These are phyloP conservation scores for Fraxinus floribunda DNA, from an alignment of 305 asterid genomes.

Conservation along the genomic window DNA sequence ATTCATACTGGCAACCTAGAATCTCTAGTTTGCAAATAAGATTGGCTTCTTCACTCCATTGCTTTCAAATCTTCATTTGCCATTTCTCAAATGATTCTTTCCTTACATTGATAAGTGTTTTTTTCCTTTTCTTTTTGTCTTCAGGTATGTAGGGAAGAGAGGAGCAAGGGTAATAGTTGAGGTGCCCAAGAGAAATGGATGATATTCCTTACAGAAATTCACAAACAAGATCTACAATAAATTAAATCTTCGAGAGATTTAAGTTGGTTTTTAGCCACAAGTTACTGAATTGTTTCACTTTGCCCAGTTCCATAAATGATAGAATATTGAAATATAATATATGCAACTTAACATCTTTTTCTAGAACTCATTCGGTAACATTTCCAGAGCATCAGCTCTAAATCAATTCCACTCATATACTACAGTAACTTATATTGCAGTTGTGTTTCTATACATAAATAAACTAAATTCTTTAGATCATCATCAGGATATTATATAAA, in stretches of 20 bases:
- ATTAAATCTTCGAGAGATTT: constrained; percentile 13
- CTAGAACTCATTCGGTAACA: not conserved
- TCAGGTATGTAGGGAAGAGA: not conserved
- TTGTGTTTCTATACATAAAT: constrained; percentile 8
- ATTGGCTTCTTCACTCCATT: not conserved
- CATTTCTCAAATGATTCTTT: not conserved
- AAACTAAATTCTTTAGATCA: constrained; percentile 5
- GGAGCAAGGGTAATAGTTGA: not conserved
- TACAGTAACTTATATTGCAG: constrained; percentile 7
- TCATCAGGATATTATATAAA: constrained; percentile 17
- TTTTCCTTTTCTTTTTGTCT: not conserved
- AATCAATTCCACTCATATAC: constrained; percentile 9
- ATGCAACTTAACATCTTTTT: not conserved
- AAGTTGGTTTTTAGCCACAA: not conserved
- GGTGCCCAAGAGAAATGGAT: not conserved
- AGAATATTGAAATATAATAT: constrained; percentile 5
- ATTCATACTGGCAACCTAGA: not conserved
- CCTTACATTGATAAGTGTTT: not conserved
- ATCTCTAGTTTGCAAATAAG: constrained; percentile 3
- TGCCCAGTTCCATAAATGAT: constrained; percentile 11
- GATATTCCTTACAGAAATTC: not conserved
- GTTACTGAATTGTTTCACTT: constrained; percentile 14
- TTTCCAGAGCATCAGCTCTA: constrained; percentile 18
- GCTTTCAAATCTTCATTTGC: not conserved
- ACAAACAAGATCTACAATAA: constrained; percentile 7